phyloP scores from a whole-genome alignment of 1,139 yeast genomes.

The Yamadazyma aaseri region DNA sequence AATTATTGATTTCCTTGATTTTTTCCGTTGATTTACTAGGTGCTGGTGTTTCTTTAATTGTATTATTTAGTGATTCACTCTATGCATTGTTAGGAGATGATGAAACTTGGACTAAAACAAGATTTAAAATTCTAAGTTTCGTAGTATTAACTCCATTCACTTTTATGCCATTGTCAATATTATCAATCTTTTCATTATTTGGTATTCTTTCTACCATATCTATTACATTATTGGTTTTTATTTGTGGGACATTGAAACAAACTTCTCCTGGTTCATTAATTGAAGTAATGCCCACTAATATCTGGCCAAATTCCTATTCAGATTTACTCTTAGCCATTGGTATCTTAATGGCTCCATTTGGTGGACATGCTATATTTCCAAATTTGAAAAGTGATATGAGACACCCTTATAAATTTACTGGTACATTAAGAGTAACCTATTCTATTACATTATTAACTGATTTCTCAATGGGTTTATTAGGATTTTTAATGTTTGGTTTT shows the following conservation, averaged over 20 bases:
- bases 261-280: conserved; percentile 44
- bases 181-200: conserved; percentile 43
- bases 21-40: conserved; percentile 52
- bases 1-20: conserved; percentile 38
- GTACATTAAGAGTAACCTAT: conserved; percentile 45
- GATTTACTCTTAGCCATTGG: conserved; percentile 53
- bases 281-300: conserved; percentile 43
- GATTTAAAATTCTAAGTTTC: conserved; percentile 39
- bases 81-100: conserved; percentile 43
- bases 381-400: conserved; percentile 58
- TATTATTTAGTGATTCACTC: conserved; percentile 55
- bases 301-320: conserved; percentile 42
- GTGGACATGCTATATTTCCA: conserved; percentile 63
- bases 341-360: conserved; percentile 60
- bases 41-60: conserved; percentile 55
- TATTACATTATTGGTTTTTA: conserved; percentile 38
- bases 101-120: conserved; percentile 35
- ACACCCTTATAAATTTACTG: conserved; percentile 47
- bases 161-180: conserved; percentile 43
- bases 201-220: conserved; percentile 48
- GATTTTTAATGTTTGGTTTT: conserved; percentile 85
- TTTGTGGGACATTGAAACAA: conserved; percentile 40
- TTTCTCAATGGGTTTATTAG: conserved; percentile 71
- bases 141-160: conserved; percentile 48
- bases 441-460: conserved; percentile 71